phyloP scores from a whole-genome alignment of 2,329 filamentous ascomycete species.

The Ophiostoma sp. region DNA sequence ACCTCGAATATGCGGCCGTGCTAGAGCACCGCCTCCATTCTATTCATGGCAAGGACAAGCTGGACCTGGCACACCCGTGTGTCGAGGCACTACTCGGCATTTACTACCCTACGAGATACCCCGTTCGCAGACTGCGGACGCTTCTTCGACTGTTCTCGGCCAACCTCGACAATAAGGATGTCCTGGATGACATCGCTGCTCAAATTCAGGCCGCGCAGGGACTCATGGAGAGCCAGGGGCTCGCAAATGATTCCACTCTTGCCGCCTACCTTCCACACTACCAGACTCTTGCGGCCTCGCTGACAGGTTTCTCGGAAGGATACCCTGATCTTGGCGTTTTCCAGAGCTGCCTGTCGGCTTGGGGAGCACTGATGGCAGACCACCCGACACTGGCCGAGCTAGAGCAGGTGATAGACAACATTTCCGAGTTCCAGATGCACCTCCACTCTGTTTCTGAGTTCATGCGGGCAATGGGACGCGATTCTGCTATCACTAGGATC shows the following conservation, averaged over 20 bases:
- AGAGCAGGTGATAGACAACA: slow-evolving; percentile 44
- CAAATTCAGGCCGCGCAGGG: slow-evolving; percentile 39
- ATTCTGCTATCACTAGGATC: slow-evolving; percentile 42
- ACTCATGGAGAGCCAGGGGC: slow-evolving; percentile 35
- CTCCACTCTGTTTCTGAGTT: slow-evolving; percentile 49
- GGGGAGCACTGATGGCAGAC: slow-evolving; percentile 41
- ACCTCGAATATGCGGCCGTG: slow-evolving; percentile 50
- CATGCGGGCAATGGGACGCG: slow-evolving; percentile 47
- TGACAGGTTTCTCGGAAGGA: slow-evolving; percentile 41
- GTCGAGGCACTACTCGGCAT: slow-evolving; percentile 46
- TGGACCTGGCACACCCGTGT: slow-evolving; percentile 42
- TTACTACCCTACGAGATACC: slow-evolving; percentile 47
- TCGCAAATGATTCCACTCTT: slow-evolving; percentile 44
- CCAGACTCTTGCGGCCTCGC: slow-evolving; percentile 41
- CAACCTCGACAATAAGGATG: slow-evolving; percentile 43
- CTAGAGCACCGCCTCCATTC: slow-evolving; percentile 57
- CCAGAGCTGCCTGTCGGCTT: slow-evolving; percentile 39
- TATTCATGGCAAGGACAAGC: slow-evolving; percentile 33
- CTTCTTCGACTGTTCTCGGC: slow-evolving; percentile 46
- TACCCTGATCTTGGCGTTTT: slow-evolving; percentile 36
- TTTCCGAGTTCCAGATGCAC: slow-evolving; percentile 45
- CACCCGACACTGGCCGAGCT: slow-evolving; percentile 41
- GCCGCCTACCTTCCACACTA: slow-evolving; percentile 46
- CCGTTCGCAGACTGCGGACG: slow-evolving; percentile 49
- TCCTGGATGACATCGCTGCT: slow-evolving; percentile 37